phyloP scores from a whole-genome alignment of 2,329 filamentous ascomycete genomes.

The Alternaria sp. region DNA sequence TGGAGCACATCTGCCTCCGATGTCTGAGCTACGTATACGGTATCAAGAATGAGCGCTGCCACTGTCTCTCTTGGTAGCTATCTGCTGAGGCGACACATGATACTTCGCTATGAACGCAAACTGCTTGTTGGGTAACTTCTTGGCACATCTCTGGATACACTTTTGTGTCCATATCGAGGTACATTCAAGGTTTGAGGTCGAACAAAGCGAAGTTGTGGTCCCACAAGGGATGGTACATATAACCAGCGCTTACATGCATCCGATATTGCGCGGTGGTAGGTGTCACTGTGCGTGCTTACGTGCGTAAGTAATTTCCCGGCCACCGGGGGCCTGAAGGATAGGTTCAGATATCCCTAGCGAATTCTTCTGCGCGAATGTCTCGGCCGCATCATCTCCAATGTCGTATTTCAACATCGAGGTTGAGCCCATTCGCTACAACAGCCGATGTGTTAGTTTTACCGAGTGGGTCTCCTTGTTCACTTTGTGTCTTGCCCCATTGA shows the following conservation, averaged over 20 bases:
- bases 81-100: neutral
- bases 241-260: neutral
- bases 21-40: neutral
- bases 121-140: neutral
- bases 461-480: constrained; percentile 43
- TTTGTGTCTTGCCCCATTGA: constrained; percentile 40
- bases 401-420: neutral
- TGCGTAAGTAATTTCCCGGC: neutral
- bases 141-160: neutral
- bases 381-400: neutral
- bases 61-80: neutral
- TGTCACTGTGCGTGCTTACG: neutral
- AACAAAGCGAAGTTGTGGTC: neutral
- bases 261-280: neutral
- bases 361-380: neutral
- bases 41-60: neutral
- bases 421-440: constrained; percentile 7
- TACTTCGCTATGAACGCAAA: neutral
- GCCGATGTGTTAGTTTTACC: constrained; percentile 20
- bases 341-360: neutral
- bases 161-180: neutral
- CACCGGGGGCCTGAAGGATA: neutral
- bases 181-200: neutral
- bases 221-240: neutral
- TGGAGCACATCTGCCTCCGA: neutral